Evolutionary conservation across 352 stramenopile genomes (phyloP), one percentile per base, ranked within the genome.

Genomic region (Pythium grandisporangium): DNA sequence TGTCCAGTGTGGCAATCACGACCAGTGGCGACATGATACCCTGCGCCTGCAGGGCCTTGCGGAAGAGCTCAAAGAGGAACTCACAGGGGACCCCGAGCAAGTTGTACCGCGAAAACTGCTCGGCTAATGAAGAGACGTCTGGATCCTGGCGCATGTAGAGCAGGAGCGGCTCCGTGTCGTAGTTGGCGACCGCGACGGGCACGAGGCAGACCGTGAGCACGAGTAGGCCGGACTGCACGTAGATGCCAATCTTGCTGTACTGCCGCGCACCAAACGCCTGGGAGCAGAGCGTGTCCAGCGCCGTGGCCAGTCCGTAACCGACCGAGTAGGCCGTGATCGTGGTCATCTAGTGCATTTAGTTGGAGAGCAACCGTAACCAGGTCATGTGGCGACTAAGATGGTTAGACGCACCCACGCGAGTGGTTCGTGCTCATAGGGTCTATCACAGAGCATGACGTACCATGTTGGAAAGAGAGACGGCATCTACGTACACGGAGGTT

Each of bases 251-350:
- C 44, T 82, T 72, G 6, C 63, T 38, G 20, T 64, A 44, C 10
- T 48, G 59, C 25, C 62, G 59, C 4, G 79, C 75, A 29, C 77
- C 76, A 29, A 70, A 76, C 30, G 74, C 70, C 40, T 84, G 62
- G 13, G 67, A 77, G 30, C 72, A 88, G 5, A 91, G 62, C 58
- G 74, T 88, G 48, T 91, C 78, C 19, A 91, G 64, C 12, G 72
- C 78, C 16, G 70, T 80, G 5, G 72, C 48, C 1, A 89, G 46
- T 21, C 72, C 72, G 39, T 85, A 70, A 6, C 66, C 71, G n/a
- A 85, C 66, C 1, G 77, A 70, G 38, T 82, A 63, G 5, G 61
- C 67, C 13, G 72, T 64, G 8, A 91, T 65, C 48, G 88, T 88
- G 27, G 27, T 32, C 27, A 32, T 8, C 27, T 32, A n/a, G n/a